Evolutionary conservation across 208 protist species (phyloP), one percentile per base, ranked within the genome.

Genomic region (Trypanosoma cruzi): DNA sequence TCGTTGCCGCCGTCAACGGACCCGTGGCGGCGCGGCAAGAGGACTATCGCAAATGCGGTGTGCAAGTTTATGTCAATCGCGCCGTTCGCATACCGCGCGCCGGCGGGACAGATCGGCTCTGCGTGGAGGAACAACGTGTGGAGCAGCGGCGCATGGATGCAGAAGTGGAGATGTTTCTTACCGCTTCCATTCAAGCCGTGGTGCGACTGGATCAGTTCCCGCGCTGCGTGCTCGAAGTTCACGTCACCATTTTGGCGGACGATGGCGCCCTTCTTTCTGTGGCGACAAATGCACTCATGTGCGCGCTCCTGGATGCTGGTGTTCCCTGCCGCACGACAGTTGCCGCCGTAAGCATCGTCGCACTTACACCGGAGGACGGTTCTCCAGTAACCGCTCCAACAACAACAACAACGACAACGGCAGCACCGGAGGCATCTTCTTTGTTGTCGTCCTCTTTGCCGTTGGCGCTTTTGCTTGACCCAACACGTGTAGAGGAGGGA

Each of bases 261-360:
- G 94, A 93, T 42, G 94, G 94, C 16, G 68, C 82, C 11, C 70
- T 96, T 10, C 57, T 79, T 6, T 77, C 90, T 6, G 86, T 91
- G 0, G 83, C 77, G 20, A 52, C 93, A 40, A 96, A 97, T 68
- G 90, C 81, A n/a, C 57, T 88, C 20, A 92, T 95, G 88, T 79
- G 79, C 49, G 90, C 91, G 42, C 59, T 96, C n/a, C 71, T 96
- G 13, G 90, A 96, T 28, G 89, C 86, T 40, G 91, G 91, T 13
- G 59, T 95, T 44, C 82, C 90, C 53, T 92, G 92, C 61, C 86
- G 84, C 31, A 94, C 84, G 10, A 93, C 86, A n/a, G 72, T 93
- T 50, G 90, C 90, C 0, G 92, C 92, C 0, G 83, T 93, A 4
- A 78, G 63, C 29, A 63, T 95, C 7, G 71, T 77, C 1, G 77